Evolutionary conservation across 2,329 filamentous ascomycete genomes (phyloP), one percentile per base, ranked within the genome.

Genomic region (Kalaharituber pfeilii): DNA sequence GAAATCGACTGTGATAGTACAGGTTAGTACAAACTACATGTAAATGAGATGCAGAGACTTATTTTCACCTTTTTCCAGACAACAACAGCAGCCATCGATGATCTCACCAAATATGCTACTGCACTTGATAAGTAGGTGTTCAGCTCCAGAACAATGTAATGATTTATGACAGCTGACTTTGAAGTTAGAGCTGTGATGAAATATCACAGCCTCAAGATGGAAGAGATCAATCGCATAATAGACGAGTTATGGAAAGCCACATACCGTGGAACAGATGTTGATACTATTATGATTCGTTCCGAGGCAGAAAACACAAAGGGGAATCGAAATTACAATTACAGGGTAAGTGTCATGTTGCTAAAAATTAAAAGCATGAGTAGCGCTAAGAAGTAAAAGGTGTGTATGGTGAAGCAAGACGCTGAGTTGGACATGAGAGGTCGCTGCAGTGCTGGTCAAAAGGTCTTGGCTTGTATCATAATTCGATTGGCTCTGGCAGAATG

Each of bases 401-500:
- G 86, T 69, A 98, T 98, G 91, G 80, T 94, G 62, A 98, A 98
- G 72, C 83, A 89, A 66, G 87, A 93, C 65, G 86, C 84, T 0
- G 91, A 98, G 69, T 94, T 98, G 87, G 91, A 98, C 71, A 98
- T 98, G 91, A 86, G 91, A 59, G 93, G 91, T 1, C 85, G 91
- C 53, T 98, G 91, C 74, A 93, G 85, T 62, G 91, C 91, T 1
- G 91, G 91, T 2, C 91, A 98, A 68, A 95, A 94, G 69, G 89
- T 98, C 26, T 78, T 98, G 26, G 91, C 91, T 3, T 87, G 82
- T 68, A 98, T 98, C 71, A 93, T 98, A 69, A 95, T 98, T 68
- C 88, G 91, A 1, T 78, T 98, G 26, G 91, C 93, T 11, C 77
- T 98, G 49, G 91, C 91, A 2, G 91, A 98, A 69, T 94, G 87